Conservation (phyloP, 2,329 filamentous ascomycete species). For the Hymenoscyphus occultus region DNA sequence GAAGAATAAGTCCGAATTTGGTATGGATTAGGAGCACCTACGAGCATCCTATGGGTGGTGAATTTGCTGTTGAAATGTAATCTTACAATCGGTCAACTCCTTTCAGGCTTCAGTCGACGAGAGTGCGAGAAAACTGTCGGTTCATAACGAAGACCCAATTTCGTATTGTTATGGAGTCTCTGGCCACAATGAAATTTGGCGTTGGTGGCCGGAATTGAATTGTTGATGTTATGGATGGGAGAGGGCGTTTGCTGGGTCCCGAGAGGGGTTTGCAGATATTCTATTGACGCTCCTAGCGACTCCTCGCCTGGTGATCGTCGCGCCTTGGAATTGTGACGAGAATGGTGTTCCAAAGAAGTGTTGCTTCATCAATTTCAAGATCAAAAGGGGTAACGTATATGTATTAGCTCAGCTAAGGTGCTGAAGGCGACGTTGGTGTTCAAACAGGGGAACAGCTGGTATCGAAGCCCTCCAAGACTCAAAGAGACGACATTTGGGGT, state of each 20-base stretch:
- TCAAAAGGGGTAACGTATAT: no score
- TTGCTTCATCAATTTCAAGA: not conserved
- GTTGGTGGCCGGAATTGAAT: constrained; percentile 32
- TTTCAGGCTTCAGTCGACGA: constrained; percentile 17
- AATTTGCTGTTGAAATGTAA: constrained; percentile 17
- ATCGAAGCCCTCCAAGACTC: no score
- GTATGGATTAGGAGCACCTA: no score
- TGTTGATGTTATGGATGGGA: constrained; percentile 37
- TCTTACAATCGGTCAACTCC: constrained; percentile 20
- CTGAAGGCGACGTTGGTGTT: no score
- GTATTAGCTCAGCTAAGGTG: no score
- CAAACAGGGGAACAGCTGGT: no score
- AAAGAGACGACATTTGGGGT: no score
- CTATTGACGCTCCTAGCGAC: constrained; percentile 7
- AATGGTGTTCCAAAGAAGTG: constrained; percentile 8
- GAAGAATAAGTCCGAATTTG: constrained; percentile 10
- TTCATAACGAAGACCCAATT: constrained; percentile 32
- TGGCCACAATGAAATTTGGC: constrained; percentile 29
- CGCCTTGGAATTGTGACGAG: constrained; percentile 16
- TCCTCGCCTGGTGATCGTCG: constrained; percentile 12
- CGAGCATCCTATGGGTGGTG: constrained; percentile 13
- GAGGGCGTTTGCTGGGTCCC: constrained; percentile 5
- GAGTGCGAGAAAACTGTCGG: constrained; percentile 7
- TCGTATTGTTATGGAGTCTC: constrained; percentile 36
- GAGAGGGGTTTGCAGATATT: not conserved